Base-by-base conservation (phyloP, 2,329 filamentous ascomycete species). In the Scedosporium minutisporum region DNA sequence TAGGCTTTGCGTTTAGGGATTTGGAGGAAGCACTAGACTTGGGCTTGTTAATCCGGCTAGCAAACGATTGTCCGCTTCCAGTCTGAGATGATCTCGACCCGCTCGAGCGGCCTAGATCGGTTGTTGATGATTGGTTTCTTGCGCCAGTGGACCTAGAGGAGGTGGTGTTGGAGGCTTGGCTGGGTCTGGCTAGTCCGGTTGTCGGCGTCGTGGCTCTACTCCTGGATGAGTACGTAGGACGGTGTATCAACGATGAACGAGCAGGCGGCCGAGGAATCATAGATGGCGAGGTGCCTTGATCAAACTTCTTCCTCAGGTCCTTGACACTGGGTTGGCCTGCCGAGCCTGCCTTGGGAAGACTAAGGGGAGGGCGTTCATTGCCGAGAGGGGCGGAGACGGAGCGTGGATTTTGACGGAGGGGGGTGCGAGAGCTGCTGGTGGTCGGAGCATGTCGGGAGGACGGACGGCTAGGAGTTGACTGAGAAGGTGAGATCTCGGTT, bases 291-390 rank as follows among this genome's bases (percentile, higher is more conserved):
- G 73, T 77, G 67, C 80, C 85, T 70, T 87, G 85, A 73, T 93
- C 89, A 75, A 93, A 95, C 62, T 84, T 87, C 73, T 87, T 90
- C 69, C 90, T 87, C 65, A 95, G 79, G 70, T 95, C 90, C 75
- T 88, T 91, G 67, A 95, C 89, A 64, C 88, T 93, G n/a, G 86
- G 80, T 67, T 88, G 82, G 53, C 70, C 67, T 10, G 68, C 66
- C 67, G 75, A 46, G 12, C 38, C 60, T 23, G 38, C 51, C 60
- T 68, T 57, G 71, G 70, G 60, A 70, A 69, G 51, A 70, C 70
- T 75, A 62, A 70, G 66, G 57, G 67, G 66, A 57, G 69, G 66
- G 48, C 72, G 66, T 66, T 74, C 78, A 68, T 78, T 78, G 64
- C 81, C 81, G 60, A 82, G 70, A 46, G 84, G 82, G 67, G 79